Evolutionary conservation across 1,284 basidiomycete species (phyloP).

Genomic region (Neotropicomus parvogracilis): DNA sequence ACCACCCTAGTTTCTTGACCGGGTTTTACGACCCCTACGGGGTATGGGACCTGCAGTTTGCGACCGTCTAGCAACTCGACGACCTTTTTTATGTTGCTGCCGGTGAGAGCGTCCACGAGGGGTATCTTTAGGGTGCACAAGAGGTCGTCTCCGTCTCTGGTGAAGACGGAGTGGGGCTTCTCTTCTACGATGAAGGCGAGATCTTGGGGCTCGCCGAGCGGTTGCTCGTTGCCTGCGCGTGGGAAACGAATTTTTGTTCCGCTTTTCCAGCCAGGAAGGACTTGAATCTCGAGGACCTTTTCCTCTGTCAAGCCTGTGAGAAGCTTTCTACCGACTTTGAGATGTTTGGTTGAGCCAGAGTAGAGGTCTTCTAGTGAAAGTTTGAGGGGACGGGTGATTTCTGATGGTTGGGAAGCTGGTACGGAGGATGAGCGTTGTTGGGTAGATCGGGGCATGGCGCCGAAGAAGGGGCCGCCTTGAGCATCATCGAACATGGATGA

Average conservation of each 20-base stretch:
- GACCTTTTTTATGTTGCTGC: constrained; percentile 46
- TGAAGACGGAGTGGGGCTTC: constrained; percentile 77
- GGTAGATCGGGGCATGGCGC: constrained; percentile 37
- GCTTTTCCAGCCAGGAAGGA: constrained; percentile 83
- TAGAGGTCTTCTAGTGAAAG: constrained; percentile 91
- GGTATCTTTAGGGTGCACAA: constrained; percentile 61
- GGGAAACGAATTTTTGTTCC: constrained; percentile 93
- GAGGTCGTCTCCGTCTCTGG: constrained; percentile 80
- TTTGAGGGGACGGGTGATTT: constrained; percentile 83
- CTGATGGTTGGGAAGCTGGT: constrained; percentile 43
- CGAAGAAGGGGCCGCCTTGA: constrained; percentile 41
- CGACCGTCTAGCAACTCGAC: constrained; percentile 78
- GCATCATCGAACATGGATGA: constrained; percentile 46
- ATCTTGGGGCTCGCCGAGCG: constrained; percentile 74
- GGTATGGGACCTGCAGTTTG: constrained; percentile 65
- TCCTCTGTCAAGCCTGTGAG: constrained; percentile 78
- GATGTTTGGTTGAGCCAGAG: constrained; percentile 81
- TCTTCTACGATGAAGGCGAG: constrained; percentile 91
- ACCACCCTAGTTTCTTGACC: constrained; percentile 66
- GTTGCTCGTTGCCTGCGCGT: constrained; percentile 80
- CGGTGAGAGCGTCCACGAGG: constrained; percentile 81
- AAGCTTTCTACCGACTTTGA: constrained; percentile 81
- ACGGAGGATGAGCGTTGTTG: constrained; percentile 26
- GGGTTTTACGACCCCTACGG: constrained; percentile 74
- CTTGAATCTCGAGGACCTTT: constrained; percentile 86